Evolutionary conservation across 2,329 filamentous ascomycete species (phyloP), one percentile per base, ranked within the genome.

Genomic region (Neofusicoccum kwambonambiense): DNA sequence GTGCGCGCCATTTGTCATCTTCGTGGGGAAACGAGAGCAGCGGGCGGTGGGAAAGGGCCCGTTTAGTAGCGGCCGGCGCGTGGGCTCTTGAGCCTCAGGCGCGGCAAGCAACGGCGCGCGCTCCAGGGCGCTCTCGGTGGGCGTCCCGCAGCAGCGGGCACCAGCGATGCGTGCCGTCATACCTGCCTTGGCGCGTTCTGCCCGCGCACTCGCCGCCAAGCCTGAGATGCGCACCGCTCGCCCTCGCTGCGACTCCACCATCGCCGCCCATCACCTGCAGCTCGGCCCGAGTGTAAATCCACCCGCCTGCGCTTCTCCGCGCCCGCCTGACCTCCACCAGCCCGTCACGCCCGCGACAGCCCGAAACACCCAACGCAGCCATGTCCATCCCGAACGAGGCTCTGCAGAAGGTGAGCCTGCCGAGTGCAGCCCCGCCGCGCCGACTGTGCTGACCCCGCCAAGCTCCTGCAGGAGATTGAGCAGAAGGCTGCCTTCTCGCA

Each of bases 321-420:
- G 22, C 31, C 51, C 50, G 42, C 41, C n/a, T 37, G 49, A 37
- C 61, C 34, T 34, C 41, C 27, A 6, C 27, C 45, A n/a, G 45
- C 45, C 17, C 37, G 15, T 37, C 61, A 54, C 35, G 27, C 31
- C 47, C 39, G 27, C 61, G 12, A n/a, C 50, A 15, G 15, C 56
- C 39, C 17, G 42, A 44, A 39, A 47, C 39, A 37, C 15, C 39
- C 37, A 34, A 45, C 19, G 56, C 65, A 73, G 85, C 72, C 60
- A 97, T 98, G 94, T 92, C 94, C 63, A 95, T 98, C 71, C 90
- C 93, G 62, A 97, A 96, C 74, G 92, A 96, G 81, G 93, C 93
- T 66, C 83, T 98, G 69, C 91, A 97, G 77, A 97, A 97, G 89
- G 94, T 94, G 75, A 67, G 78, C 54, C 12, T 9, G 41, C 61